phyloP scores from a whole-genome alignment of 192 early-diverging fungal genomes.

The Backusella sp. region DNA sequence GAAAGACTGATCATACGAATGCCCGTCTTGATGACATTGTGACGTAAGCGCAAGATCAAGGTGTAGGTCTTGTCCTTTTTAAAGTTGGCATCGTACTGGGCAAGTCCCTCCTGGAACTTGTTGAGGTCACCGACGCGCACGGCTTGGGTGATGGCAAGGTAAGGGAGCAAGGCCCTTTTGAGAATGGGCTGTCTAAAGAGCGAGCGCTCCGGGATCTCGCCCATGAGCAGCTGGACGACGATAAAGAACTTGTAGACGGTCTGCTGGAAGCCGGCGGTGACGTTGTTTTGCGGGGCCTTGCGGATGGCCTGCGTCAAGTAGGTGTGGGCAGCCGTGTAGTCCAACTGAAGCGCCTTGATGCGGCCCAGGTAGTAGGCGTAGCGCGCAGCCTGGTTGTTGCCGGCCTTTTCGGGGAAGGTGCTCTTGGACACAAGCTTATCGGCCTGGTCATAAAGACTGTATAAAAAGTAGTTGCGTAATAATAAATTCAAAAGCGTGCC shows the following conservation, averaged over 20 bases:
- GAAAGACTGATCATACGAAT: conserved; percentile 95
- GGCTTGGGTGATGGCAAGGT: conserved; percentile 94
- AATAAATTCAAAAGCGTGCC: conserved; percentile 89
- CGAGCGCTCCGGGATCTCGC: conserved; percentile 95
- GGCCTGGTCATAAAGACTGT: conserved; percentile 97
- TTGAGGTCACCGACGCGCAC: conserved; percentile 93
- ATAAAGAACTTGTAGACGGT: conserved; percentile 87
- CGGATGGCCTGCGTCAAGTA: conserved; percentile 92
- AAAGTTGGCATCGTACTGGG: conserved; percentile 73
- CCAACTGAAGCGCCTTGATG: conserved; percentile 97
- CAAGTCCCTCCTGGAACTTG: conserved; percentile 89
- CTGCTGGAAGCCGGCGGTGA: conserved; percentile 94
- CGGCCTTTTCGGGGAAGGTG: conserved; percentile 85
- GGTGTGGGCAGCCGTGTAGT: conserved; percentile 90
- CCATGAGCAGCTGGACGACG: conserved; percentile 97
- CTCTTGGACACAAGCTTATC: conserved; percentile 95
- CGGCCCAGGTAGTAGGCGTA: conserved; percentile 97
- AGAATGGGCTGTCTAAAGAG: conserved; percentile 88
- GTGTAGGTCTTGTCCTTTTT: conserved; percentile 86
- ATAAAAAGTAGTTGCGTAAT: conserved; percentile 89
- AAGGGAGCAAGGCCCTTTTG: conserved; percentile 83
- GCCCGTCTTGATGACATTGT: conserved; percentile 99
- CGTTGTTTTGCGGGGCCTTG: conserved; percentile 87
- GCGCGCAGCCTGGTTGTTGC: conserved; percentile 91
- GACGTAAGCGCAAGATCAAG: conserved; percentile 91